These are phyloP conservation scores for Corymbia calophylla DNA, from an alignment of 441 rosid species.

Conservation along the genomic window DNA sequence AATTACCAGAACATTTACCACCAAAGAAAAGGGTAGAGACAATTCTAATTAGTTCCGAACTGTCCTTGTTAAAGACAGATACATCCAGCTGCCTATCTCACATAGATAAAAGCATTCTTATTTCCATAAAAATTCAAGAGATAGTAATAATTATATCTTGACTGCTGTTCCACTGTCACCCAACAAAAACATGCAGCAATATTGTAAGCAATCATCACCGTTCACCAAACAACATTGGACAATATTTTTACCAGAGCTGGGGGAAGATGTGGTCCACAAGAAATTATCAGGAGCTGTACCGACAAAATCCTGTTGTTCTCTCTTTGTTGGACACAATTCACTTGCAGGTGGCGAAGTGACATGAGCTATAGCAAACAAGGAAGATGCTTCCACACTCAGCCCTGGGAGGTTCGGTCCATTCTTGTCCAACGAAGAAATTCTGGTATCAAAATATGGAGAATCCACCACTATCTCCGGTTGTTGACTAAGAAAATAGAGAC, in stretches of 20 bases:
- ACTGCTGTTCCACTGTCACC: neutral
- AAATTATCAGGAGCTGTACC: constrained; percentile 16
- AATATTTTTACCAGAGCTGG: constrained; percentile 32
- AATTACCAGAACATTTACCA: neutral
- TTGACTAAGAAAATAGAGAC: constrained; percentile 44
- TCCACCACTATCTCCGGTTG: constrained; percentile 38
- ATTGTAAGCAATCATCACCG: neutral
- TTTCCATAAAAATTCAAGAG: neutral
- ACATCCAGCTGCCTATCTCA: neutral
- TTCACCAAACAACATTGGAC: neutral
- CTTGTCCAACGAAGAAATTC: constrained; percentile 12
- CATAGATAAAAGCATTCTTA: neutral
- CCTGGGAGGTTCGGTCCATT: constrained; percentile 14
- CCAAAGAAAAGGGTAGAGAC: neutral
- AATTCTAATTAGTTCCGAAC: neutral
- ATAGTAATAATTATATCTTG: neutral
- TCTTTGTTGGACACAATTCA: constrained; percentile 21
- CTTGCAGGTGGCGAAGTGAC: constrained; percentile 21
- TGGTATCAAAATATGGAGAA: constrained; percentile 36
- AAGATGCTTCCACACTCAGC: constrained; percentile 16
- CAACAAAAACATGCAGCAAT: neutral
- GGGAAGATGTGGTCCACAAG: constrained; percentile 21
- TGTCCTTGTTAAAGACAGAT: neutral
- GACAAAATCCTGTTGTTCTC: constrained; percentile 17
- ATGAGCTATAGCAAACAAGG: constrained; percentile 24